Evolutionary conservation across 116 monocot species (phyloP), one percentile per base, ranked within the genome.

Genomic region (Papilionanthe hybrid): DNA sequence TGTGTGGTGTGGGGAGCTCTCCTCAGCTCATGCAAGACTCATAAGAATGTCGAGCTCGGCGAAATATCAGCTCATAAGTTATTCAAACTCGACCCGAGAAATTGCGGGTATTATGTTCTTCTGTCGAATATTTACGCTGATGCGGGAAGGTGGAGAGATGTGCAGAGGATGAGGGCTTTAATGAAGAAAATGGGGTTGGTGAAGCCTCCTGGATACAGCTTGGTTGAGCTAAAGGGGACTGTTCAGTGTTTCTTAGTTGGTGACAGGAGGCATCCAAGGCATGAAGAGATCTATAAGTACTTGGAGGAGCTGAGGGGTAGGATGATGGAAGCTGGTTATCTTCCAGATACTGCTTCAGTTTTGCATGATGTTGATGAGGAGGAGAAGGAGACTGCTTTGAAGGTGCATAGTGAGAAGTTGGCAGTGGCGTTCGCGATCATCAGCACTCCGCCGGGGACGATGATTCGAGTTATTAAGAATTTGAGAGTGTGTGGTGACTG

Each of bases 101-200:
- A 93, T 19, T 87, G 86, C 79, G 93, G 92, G n/a, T 92, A 90
- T 67, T 89, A 93, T 84, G 96, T 96, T 22, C 75, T 90, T 30
- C 81, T 96, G 37, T 93, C 96, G 44, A 96, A 92, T 83, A 92
- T 96, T 32, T 96, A 96, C 78, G 93, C 90, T 20, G 89, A 89
- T 57, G 83, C 87, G 43, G 92, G 96, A 77, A 90, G 86, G 79
- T 96, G 94, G 96, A 82, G 77, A 30, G 90, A 96, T 85, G 92
- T 87, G 1, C 85, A 92, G 50, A 90, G 82, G 44, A 88, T 88
- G 80, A 86, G 92, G 78, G 75, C 79, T 83, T 9, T 92, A 30
- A 86, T 96, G 23, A 90, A 90, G 79, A 87, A 43, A 56, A 88
- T 76, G 76, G 79, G 85, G 29, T 78, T 96, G 25, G 81, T 79